These are phyloP conservation scores for Cymodocea nodosa DNA, from an alignment of 116 monocot genomes.

Conservation along the genomic window DNA sequence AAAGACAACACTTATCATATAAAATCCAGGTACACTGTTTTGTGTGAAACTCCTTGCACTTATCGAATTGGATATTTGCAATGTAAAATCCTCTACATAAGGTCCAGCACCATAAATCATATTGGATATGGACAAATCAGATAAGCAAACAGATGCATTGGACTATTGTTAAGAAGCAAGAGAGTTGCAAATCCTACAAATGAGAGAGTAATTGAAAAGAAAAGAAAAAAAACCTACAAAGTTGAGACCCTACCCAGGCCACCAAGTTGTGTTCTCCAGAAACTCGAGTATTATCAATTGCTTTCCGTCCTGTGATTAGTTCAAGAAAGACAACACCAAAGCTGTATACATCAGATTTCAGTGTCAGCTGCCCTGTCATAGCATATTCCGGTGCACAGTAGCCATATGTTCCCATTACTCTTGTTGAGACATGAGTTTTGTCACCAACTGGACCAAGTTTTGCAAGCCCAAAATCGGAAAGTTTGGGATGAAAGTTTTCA, in stretches of 20 bases:
- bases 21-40: too few species aligned
- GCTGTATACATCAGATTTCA: constrained; percentile 73
- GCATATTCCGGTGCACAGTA: constrained; percentile 82
- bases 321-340: constrained; percentile 76
- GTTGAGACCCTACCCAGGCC: constrained; percentile 37
- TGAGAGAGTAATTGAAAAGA: not conserved
- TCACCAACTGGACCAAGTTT: constrained; percentile 78
- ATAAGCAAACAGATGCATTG: too few species aligned
- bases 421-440: constrained; percentile 61
- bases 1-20: too few species aligned
- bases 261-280: constrained; percentile 62
- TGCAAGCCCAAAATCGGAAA: constrained; percentile 78
- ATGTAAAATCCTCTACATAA: too few species aligned
- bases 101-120: too few species aligned
- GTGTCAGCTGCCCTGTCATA: constrained; percentile 66
- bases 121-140: too few species aligned
- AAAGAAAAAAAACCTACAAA: not conserved
- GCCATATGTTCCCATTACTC: constrained; percentile 74
- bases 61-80: not conserved
- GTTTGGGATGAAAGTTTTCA: constrained; percentile 53
- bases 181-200: too few species aligned
- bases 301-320: constrained; percentile 59
- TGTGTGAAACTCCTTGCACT: not conserved
- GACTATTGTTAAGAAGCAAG: too few species aligned
- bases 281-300: constrained; percentile 45